Conservation (phyloP, 208 protist genomes). For the Leishmania aethiopica region DNA sequence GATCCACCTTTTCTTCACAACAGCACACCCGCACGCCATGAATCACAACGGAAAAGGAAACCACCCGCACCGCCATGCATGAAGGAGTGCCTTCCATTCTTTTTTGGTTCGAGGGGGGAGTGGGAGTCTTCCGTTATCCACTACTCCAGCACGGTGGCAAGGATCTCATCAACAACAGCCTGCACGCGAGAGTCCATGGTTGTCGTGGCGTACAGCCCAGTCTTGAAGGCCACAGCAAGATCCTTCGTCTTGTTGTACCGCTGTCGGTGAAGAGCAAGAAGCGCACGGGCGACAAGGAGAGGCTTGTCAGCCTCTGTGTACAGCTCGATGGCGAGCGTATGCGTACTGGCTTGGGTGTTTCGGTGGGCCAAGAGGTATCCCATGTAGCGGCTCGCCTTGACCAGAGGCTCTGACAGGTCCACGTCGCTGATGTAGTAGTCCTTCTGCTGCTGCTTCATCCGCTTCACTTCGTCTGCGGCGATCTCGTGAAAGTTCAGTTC, state of each 20-base stretch:
- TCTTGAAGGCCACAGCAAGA: slow-evolving; percentile 47
- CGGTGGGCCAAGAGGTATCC: slow-evolving; percentile 57
- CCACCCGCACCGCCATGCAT: neutral
- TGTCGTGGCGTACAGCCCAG: slow-evolving; percentile 33
- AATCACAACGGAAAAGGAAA: neutral
- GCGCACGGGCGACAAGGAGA: slow-evolving; percentile 62
- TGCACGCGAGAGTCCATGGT: slow-evolving; percentile 54
- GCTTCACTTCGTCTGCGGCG: slow-evolving; percentile 65
- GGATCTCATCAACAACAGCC: slow-evolving; percentile 54
- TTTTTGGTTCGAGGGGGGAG: neutral
- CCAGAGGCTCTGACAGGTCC: slow-evolving; percentile 71
- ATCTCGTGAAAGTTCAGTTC: slow-evolving; percentile 44
- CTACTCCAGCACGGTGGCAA: slow-evolving; percentile 18
- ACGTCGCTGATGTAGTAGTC: slow-evolving; percentile 70
- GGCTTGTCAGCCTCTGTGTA: slow-evolving; percentile 69
- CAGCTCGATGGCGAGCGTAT: slow-evolving; percentile 71
- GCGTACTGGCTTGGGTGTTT: slow-evolving; percentile 38
- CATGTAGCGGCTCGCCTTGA: slow-evolving; percentile 81
- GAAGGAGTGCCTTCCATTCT: neutral
- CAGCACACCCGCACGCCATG: neutral
- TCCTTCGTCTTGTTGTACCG: slow-evolving; percentile 32
- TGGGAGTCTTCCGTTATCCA: neutral
- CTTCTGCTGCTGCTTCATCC: slow-evolving; percentile 48
- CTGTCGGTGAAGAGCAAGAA: slow-evolving; percentile 51
- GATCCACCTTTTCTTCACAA: neutral